Evolutionary conservation across 306 rosid species (phyloP), one percentile per base, ranked within the genome.

Genomic region (Castanea mollissima): DNA sequence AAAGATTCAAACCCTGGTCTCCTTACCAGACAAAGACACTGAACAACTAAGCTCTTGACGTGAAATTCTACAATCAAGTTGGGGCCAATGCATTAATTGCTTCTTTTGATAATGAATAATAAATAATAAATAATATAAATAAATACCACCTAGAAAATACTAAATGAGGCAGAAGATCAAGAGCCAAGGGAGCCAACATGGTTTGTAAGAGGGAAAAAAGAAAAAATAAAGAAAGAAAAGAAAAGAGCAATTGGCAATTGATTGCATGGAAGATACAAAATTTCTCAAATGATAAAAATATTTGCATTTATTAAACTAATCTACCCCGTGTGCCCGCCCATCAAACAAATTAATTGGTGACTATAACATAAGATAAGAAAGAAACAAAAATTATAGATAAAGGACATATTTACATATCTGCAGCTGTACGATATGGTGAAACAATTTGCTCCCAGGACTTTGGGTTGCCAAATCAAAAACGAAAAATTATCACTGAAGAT

Each of bases 371-470:
- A 7, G 79, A 77, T 55, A 60, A 34, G 44, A 71, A 19, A 77
- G 25, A 78, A 25, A 68, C 68, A 73, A 38, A 79, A 72, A 77
- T 60, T 32, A 19, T 6, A 73, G 55, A 52, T 44, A 57, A 79
- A 74, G 29, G 38, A 79, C 81, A 82, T 86, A 92, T 92, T 85
- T 89, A 94, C 96, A 92, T 9, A 74, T 73, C 69, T 82, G 86
- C 85, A 75, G 65, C 86, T 54, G 55, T 82, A 74, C 77, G 52
- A 15, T 75, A 55, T 23, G 79, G 75, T 7, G 78, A 78, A 77
- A 71, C 80, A 78, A 80, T 74, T 86, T 68, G 69, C 78, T 55
- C 68, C 80, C 77, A 71, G 34, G 79, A 31, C 64, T 79, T 77
- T 55, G 32, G 63, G 62, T 84, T 51, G 86, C 86, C 80, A 34